These are phyloP conservation scores for Penicillium waksmanii DNA, from an alignment of 495 filamentous ascomycete species.

Conservation along the genomic window DNA sequence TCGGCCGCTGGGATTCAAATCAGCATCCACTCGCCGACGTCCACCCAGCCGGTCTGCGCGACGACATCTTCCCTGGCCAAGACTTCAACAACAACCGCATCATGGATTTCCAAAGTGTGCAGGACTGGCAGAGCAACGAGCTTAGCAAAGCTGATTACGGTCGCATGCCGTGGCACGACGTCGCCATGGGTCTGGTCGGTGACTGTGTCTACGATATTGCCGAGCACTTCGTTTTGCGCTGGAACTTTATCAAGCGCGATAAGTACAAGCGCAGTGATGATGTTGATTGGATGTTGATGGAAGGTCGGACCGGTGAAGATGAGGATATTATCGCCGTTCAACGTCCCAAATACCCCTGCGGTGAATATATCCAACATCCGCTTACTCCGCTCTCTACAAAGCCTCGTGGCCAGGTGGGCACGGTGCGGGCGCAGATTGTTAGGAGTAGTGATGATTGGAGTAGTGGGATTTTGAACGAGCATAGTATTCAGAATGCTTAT, in stretches of 20 bases:
- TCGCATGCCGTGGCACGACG: constrained; percentile 98
- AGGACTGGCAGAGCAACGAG: constrained; percentile 91
- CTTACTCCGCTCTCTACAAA: constrained; percentile 60
- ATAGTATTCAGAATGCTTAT: constrained; percentile 93
- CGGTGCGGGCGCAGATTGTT: constrained; percentile 79
- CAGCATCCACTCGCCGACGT: constrained; percentile 88
- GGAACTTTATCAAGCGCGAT: constrained; percentile 97
- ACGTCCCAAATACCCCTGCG: constrained; percentile 80
- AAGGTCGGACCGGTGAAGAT: constrained; percentile 76
- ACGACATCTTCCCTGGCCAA: constrained; percentile 92
- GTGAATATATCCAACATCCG: constrained; percentile 84
- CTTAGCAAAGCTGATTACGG: constrained; percentile 91
- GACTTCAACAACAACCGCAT: constrained; percentile 96
- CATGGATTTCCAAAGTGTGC: constrained; percentile 91
- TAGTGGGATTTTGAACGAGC: constrained; percentile 87
- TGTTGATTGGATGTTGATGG: constrained; percentile 82
- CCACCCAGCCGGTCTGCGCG: constrained; percentile 78
- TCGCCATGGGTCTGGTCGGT: constrained; percentile 85
- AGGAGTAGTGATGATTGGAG: constrained; percentile 92
- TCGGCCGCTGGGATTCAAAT: constrained; percentile 87
- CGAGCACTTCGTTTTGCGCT: constrained; percentile 91
- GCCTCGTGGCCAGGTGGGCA: constrained; percentile 64
- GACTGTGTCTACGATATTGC: constrained; percentile 93
- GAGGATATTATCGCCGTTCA: constrained; percentile 89
- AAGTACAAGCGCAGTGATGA: constrained; percentile 87